phyloP scores from a whole-genome alignment of 352 stramenopile species.

The Pythium pyrilobum region DNA sequence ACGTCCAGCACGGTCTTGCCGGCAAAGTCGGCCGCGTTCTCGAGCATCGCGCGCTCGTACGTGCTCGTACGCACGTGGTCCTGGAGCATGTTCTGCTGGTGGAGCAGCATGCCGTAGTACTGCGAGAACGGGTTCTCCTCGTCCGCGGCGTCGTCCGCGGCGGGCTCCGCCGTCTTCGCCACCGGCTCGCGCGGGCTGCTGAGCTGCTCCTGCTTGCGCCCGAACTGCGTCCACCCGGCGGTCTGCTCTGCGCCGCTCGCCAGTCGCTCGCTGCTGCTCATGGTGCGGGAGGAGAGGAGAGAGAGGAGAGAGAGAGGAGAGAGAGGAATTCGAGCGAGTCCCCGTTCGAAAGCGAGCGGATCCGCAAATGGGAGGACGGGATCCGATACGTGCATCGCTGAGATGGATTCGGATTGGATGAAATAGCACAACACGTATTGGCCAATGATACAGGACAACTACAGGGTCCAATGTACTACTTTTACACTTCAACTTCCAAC shows the following conservation, averaged over 20 bases:
- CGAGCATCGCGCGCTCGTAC: slow-evolving; percentile 97
- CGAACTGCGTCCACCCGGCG: slow-evolving; percentile 24
- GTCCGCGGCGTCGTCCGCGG: slow-evolving; percentile 12
- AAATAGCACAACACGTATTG: too few species aligned
- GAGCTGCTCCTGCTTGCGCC: slow-evolving; percentile 26
- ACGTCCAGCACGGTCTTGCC: slow-evolving; percentile 99
- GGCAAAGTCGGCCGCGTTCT: slow-evolving; percentile 93
- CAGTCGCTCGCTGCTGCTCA: slow-evolving; percentile 16
- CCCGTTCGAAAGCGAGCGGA: too few species aligned
- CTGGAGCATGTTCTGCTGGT: slow-evolving; percentile 99
- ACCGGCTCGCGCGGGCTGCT: not conserved
- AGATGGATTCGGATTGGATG: not conserved
- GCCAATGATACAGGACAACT: too few species aligned
- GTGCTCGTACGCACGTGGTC: slow-evolving; percentile 98
- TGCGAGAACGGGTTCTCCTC: slow-evolving; percentile 91
- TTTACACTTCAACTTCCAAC: slow-evolving; percentile 20
- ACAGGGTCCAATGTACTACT: not conserved
- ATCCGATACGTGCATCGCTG: not conserved
- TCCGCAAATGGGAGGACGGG: too few species aligned
- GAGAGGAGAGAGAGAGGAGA: not conserved
- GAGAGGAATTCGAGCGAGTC: not conserved
- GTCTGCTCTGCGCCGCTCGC: slow-evolving; percentile 22
- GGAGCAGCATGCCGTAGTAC: slow-evolving; percentile 94
- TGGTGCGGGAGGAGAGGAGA: not conserved
- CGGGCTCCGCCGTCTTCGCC: not conserved